Conservation (phyloP, 306 rosid genomes). For the Mimosa pudica region DNA sequence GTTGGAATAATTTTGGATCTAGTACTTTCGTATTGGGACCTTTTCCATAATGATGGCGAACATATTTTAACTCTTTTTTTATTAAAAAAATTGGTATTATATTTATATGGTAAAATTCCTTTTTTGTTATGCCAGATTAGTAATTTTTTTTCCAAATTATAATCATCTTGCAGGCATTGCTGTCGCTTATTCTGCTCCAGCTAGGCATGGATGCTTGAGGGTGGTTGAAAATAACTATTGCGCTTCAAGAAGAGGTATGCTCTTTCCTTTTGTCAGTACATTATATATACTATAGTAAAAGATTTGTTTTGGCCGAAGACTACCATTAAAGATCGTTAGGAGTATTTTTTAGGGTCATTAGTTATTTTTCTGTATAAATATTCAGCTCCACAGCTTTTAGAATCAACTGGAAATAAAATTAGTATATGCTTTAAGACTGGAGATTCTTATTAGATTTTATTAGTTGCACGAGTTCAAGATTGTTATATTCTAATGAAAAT, state of each 20-base stretch:
- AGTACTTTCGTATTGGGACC: slow-evolving; percentile 15
- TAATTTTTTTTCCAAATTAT: slow-evolving; percentile 20
- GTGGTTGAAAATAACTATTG: slow-evolving; percentile 92
- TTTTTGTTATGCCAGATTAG: slow-evolving; percentile 30
- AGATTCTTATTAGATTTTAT: neutral
- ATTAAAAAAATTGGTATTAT: neutral
- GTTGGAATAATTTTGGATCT: slow-evolving; percentile 18
- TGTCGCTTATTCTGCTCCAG: slow-evolving; percentile 85
- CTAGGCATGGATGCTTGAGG: slow-evolving; percentile 84
- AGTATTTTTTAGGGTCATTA: neutral
- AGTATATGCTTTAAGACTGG: neutral
- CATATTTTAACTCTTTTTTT: neutral
- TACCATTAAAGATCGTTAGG: neutral
- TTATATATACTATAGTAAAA: neutral
- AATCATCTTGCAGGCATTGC: slow-evolving; percentile 61
- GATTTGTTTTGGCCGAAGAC: neutral
- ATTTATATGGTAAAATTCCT: neutral
- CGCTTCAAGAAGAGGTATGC: slow-evolving; percentile 87
- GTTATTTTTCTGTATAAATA: neutral
- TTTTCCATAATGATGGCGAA: slow-evolving; percentile 12
- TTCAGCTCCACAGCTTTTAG: neutral
- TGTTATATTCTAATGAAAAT: neutral
- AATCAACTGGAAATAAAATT: neutral
- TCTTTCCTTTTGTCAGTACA: slow-evolving; percentile 19
- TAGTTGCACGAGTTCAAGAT: neutral